Base-by-base conservation (phyloP, 2,329 filamentous ascomycete species). In the Colletotrichum graminicola region DNA sequence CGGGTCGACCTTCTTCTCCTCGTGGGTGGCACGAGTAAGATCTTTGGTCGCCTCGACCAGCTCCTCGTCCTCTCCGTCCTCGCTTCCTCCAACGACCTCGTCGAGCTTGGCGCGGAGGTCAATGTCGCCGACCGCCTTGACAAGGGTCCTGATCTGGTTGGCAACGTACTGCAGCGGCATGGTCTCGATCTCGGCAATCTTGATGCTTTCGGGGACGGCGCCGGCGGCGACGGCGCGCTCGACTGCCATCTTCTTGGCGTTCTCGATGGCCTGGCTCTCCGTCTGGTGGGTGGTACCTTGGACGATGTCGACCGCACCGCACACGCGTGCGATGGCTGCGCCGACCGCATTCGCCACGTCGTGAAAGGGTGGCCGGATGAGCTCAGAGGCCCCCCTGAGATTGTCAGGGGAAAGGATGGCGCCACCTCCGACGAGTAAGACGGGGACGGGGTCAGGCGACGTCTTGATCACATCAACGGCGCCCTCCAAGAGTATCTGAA, bases 331-430 rank as follows among this genome's bases (percentile, higher is more conserved):
- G 68, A 89, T 90, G 0, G 90, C 89, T 11, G 89, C 90, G 1
- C 90, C 90, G 12, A 92, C 89, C 0, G 90, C 90, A 75, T 92
- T 92, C 11, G 90, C 90, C 1, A 91, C 88, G 3, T 84, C 85
- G 2, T 88, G 86, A 81, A 84, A 90, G 51, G 84, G 80, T 0
- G 88, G 88, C 73, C 87, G 89, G 55, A 90, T 78, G 1, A 91
- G 86, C 41, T 79, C 82, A 71, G 86, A 88, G 11, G 88, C 89
- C 1, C 89, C 89, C 41, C 81, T 80, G 0, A 91, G 80, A n/a
- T 83, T 77, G 45, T 87, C 82, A 0, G 88, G 89, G 0, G 87
- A 86, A 54, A 91, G 84, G 12, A 91, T 81, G 1, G 89, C 88
- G 5, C 90, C 90, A 0, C 90, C 90, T 10, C 90, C 90, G 0